Evolutionary conservation across 2,329 filamentous ascomycete genomes (phyloP), one percentile per base, ranked within the genome.

Genomic region (Tolypocladium tundrense): DNA sequence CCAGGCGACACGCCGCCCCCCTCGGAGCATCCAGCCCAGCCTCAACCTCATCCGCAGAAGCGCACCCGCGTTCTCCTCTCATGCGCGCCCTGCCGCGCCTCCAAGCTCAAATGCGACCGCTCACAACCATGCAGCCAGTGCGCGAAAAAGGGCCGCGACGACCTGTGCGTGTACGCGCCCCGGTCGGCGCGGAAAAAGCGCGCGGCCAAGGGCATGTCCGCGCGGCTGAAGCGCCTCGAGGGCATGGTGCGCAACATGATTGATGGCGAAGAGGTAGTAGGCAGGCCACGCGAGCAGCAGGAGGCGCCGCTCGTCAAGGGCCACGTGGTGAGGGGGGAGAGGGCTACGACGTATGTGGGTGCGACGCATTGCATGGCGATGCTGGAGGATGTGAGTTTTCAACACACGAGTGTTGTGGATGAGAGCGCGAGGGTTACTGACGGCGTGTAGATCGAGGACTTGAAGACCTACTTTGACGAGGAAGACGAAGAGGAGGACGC

Each of bases 301-400:
- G 16, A 51, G 53, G 62, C 65, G 13, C 69, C 67, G 39, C 63
- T 64, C 42, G 60, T 66, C 13, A 67, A 59, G 45, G 78, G 74
- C 0, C 73, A 79, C 56, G 72, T 83, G 8, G 71, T 82, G 24
- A 68, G 72, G 27, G 72, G 76, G 2, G 66, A 73, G 41, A 68
- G 69, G 55, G 73, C 72, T 11, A 76, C 75, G 48, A 80, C 76
- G 5, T 85, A 83, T 61, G 76, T 85, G 5, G 82, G 82, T 1
- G 81, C 81, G 4, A 84, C 82, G 51, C 81, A 85, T 59, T 83
- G 81, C 62, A 79, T 83, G 72, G 82, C 82, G 2, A 83, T 85
- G 68, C 68, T 85, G 13, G 79, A 84, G 64, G 79, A 85, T 71
- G 81, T 84, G 63, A 74, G 77, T 69, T 39, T 31, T 33, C 31